Percentiles rank a stretch among this genome's conserved stretches.
These are phyloP conservation scores for Salix suchowensis DNA, from an alignment of 345 rosid genomes.

Conservation along the genomic window DNA sequence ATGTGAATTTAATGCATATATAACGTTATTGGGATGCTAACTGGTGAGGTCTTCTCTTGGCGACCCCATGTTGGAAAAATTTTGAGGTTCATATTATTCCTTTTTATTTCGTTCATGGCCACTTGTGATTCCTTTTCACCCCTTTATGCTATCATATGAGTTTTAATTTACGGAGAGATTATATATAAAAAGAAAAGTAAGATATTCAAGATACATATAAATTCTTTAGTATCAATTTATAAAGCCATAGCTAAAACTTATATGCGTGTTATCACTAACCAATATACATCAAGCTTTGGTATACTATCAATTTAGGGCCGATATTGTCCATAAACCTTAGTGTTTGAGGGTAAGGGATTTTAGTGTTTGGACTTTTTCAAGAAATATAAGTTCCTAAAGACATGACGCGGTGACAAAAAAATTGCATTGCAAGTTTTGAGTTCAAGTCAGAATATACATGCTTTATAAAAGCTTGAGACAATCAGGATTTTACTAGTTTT, in stretches of 20 bases:
- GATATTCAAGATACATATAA: too few species aligned
- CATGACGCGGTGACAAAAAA: rapidly evolving
- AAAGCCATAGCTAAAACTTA: too few species aligned
- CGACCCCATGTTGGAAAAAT: background rate
- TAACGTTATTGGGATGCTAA: background rate
- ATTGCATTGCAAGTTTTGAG: too few species aligned
- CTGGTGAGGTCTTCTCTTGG: background rate
- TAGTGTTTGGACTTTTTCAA: background rate
- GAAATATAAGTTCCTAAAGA: too few species aligned
- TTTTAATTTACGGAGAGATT: background rate
- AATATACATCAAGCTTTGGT: background rate
- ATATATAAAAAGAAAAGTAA: too few species aligned
- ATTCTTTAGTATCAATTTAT: too few species aligned
- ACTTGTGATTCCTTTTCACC: background rate
- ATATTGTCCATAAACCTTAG: background rate
- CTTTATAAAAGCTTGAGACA: too few species aligned
- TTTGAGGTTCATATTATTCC: background rate
- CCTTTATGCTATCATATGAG: background rate
- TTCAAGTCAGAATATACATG: rapidly evolving
- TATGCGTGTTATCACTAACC: background rate
- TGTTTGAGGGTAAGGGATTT: background rate
- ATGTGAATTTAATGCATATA: background rate
- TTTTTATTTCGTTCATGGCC: background rate
- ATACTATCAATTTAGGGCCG: background rate
- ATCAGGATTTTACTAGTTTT: too few species aligned